phyloP scores from a whole-genome alignment of 495 filamentous ascomycete genomes.

The Penicillium maclennaniae region DNA sequence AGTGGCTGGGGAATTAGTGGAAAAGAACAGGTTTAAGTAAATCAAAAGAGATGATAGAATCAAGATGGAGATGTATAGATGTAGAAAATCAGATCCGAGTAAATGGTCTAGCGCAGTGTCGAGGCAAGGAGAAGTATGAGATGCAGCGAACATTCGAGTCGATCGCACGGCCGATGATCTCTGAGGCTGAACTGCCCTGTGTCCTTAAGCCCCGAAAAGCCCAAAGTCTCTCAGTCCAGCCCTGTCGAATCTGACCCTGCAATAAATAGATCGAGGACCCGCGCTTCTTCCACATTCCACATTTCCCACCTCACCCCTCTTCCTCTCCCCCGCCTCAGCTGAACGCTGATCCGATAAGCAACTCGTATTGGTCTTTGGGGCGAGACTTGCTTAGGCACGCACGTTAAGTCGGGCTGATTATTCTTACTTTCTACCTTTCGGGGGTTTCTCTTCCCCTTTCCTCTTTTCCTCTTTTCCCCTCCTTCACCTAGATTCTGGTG shows the following conservation, averaged over 20 bases:
- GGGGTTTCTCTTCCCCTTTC: conserved; percentile 12
- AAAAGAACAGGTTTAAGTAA: too few relatives aligned
- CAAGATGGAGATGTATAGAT: too few relatives aligned
- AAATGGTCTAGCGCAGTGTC: neutral
- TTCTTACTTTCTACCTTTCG: neutral
- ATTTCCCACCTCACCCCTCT: conserved; percentile 7
- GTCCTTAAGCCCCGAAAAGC: neutral
- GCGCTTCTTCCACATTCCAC: neutral
- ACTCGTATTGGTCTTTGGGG: conserved; percentile 2
- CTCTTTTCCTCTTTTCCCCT: conserved; percentile 3
- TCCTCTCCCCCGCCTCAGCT: conserved; percentile 10
- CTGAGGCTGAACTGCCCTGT: conserved; percentile 7
- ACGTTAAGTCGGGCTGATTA: neutral
- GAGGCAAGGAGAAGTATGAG: neutral
- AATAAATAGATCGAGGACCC: neutral
- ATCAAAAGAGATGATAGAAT: too few relatives aligned
- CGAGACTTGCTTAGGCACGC: neutral
- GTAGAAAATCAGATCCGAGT: neutral
- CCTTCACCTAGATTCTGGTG: conserved; percentile 1
- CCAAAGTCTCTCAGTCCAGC: neutral
- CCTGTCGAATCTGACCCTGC: neutral
- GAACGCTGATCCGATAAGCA: conserved; percentile 11
- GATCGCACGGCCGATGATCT: neutral
- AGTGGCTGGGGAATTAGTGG: too few relatives aligned
- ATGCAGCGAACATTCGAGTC: neutral